Evolutionary conservation across 2,329 filamentous ascomycete genomes (phyloP), one percentile per base, ranked within the genome.

Genomic region (Gnomoniopsis sp.): DNA sequence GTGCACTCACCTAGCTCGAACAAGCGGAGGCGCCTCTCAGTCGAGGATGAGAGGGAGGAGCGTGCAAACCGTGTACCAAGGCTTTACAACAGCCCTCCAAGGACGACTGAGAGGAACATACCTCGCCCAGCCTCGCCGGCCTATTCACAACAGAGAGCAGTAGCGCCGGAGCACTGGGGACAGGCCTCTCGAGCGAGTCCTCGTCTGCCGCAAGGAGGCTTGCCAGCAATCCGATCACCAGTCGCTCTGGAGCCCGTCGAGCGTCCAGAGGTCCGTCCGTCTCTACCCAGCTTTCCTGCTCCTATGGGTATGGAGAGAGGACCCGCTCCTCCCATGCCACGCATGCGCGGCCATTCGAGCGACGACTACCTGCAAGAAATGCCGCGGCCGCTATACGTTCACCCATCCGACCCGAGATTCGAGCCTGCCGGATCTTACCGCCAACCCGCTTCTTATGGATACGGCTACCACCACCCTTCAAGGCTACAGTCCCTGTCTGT

Each of bases 1-100:
- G 67, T 77, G 14, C 74, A 81, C 68, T 82, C 81, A 33, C 75
- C 81, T 26, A 75, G 66, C 61, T 68, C 70, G n/a, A 73, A 70
- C 66, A 83, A 83, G 70, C 75, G 79, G 60, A 76, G 77, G 63
- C 74, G 79, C 19, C 63, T 76, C 8, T 78, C 76, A 2, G 67
- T 72, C 53, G 78, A 79, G 3, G 70, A 73, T 21, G 75, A 76
- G 26, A 67, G 66, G 34, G 75, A 77, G 30, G 72, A 77, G 55
- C 71, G 75, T 49, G 70, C 69, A 3, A 77, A 74, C 62, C 77
- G 76, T 46, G 70, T 82, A 15, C 80, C 81, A 30, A 74, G 81
- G 41, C 69, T 78, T 34, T 81, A 79, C 64, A 71, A 70, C 49
- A 73, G 70, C 63, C 70, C 74, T 6, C 55, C 62, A 19, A 57